Percentiles rank a stretch among this genome's conserved stretches.
Evolutionary conservation across 164 flowering plant genomes (phyloP).

Genomic region (Brasenia schreberi): DNA sequence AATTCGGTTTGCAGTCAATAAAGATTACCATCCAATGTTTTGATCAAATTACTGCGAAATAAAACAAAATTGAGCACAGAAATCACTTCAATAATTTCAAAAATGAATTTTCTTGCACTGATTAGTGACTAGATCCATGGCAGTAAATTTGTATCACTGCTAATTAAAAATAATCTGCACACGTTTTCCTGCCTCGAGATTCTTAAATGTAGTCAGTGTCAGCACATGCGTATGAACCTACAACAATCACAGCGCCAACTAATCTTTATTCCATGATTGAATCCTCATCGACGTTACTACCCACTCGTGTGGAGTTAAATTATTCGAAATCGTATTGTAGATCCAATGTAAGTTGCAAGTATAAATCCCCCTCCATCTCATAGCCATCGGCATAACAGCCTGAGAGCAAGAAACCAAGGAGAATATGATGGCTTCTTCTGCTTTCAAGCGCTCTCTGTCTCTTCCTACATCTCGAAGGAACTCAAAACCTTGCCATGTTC

Average conservation of each 20-base stretch:
- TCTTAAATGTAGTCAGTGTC: not conserved
- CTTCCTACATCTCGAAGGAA: not conserved
- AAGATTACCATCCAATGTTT: too few relatives aligned
- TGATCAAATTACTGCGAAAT: too few relatives aligned
- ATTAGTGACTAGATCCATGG: too few relatives aligned
- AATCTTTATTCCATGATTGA: not conserved
- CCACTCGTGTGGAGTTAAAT: not conserved
- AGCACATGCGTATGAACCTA: not conserved
- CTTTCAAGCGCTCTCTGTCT: not conserved
- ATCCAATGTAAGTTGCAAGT: not conserved
- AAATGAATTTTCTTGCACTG: too few relatives aligned
- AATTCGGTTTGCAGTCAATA: too few relatives aligned
- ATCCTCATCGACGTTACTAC: not conserved
- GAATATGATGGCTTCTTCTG: not conserved
- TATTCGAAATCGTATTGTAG: not conserved
- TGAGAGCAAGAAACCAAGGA: not conserved
- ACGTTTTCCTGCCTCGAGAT: not conserved
- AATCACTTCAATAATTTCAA: too few relatives aligned
- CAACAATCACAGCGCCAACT: not conserved
- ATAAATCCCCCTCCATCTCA: not conserved
- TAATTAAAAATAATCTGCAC: not conserved
- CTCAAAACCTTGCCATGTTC: conserved; percentile 31
- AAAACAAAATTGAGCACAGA: too few relatives aligned
- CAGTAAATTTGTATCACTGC: too few relatives aligned
- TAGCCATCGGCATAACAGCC: not conserved